phyloP scores from a whole-genome alignment of 164 flowering plant species.

The Tetracentron sinense region DNA sequence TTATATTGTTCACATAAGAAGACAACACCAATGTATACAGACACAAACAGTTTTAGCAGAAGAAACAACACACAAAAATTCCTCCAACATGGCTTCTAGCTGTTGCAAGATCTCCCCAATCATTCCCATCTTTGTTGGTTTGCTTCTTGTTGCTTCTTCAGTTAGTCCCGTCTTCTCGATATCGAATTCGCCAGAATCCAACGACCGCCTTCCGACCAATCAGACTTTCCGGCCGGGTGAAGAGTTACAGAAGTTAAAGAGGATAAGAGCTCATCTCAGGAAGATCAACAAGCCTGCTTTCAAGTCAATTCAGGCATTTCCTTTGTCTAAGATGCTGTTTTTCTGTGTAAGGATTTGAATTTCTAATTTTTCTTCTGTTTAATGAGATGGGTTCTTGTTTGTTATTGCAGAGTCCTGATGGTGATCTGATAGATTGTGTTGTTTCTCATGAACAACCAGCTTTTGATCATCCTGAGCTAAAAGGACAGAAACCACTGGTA shows the following conservation, averaged over 20 bases:
- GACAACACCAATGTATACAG: conserved; percentile 54
- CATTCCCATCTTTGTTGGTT: conserved; percentile 55
- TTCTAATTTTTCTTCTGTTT: conserved; percentile 1
- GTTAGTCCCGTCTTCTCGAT: conserved; percentile 26
- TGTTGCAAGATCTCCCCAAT: conserved; percentile 41
- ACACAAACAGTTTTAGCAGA: conserved; percentile 26
- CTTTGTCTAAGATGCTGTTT: conserved; percentile 4
- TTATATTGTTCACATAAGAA: conserved; percentile 42
- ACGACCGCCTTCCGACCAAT: conserved; percentile 13
- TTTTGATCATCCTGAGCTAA: conserved; percentile 87
- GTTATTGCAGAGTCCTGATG: conserved; percentile 81
- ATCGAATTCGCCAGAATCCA: not conserved
- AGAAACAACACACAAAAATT: conserved; percentile 24
- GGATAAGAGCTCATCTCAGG: conserved; percentile 53
- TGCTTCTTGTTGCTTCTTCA: conserved; percentile 46
- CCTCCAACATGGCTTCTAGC: conserved; percentile 47
- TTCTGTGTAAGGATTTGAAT: conserved; percentile 6
- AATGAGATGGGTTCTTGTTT: conserved; percentile 7
- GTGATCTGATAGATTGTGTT: conserved; percentile 92
- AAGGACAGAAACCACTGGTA: conserved; percentile 85
- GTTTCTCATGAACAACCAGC: conserved; percentile 86
- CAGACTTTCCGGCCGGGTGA: conserved; percentile 56
- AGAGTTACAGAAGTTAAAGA: conserved; percentile 57
- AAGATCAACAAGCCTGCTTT: conserved; percentile 80
- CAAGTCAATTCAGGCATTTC: conserved; percentile 74